Percentiles rank a stretch among this genome's conserved stretches.
Conservation (phyloP, 768 basidiomycete genomes). For the Exidia glandulosa region DNA sequence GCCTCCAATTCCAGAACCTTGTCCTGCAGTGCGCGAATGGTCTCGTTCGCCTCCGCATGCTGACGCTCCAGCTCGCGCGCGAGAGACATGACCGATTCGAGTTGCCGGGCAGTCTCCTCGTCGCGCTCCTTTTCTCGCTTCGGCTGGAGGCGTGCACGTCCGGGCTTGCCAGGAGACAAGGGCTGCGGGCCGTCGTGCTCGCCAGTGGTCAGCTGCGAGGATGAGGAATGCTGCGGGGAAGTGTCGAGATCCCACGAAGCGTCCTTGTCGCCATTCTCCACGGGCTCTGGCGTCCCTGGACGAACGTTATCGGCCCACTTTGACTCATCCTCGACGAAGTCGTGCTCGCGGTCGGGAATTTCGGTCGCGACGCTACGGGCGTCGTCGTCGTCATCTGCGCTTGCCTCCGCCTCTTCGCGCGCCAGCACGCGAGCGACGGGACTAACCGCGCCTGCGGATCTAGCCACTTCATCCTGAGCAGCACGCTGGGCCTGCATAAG, state of each 20-base stretch:
- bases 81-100: not conserved
- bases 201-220: not conserved
- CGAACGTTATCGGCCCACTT: not conserved
- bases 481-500: slow-evolving; percentile 59
- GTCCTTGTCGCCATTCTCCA: not conserved
- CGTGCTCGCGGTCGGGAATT: slow-evolving; percentile 23
- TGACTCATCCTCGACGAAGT: not conserved
- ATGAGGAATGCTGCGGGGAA: no score
- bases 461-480: slow-evolving; percentile 22
- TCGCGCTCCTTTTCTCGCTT: not conserved
- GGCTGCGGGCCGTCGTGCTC: not conserved
- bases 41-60: not conserved
- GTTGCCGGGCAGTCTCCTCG: not conserved
- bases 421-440: slow-evolving; percentile 19
- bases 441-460: slow-evolving; percentile 16
- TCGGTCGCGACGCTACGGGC: slow-evolving; percentile 62
- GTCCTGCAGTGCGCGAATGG: not conserved
- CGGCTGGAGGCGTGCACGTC: not conserved
- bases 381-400: slow-evolving; percentile 58
- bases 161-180: not conserved
- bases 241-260: not conserved
- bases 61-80: not conserved
- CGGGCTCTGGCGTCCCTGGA: not conserved
- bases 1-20: not conserved
- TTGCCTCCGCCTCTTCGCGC: slow-evolving; percentile 17